A percentile compares a stretch with the other conserved stretches of the same genome.
Conservation (phyloP, 2,329 filamentous ascomycete genomes). For the Sclerotinia subarctica region DNA sequence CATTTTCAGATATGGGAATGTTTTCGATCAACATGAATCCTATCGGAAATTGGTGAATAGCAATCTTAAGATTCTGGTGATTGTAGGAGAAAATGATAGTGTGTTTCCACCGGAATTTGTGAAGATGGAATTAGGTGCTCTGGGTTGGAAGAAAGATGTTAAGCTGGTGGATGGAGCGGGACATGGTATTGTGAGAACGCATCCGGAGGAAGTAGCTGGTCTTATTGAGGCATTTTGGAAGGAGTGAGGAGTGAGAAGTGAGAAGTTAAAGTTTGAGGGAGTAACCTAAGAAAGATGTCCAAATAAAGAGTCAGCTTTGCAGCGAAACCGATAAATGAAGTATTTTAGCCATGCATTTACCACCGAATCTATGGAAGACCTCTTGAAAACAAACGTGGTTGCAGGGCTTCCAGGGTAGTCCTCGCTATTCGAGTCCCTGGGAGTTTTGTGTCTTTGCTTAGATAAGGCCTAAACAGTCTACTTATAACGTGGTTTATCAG, state of each 20-base stretch:
- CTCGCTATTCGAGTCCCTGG: no score
- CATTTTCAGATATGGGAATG: conserved; percentile 46
- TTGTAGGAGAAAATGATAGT: not conserved
- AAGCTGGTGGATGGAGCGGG: not conserved
- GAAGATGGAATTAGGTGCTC: not conserved
- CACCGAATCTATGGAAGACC: no score
- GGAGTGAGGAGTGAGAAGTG: not conserved
- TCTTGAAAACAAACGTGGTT: no score
- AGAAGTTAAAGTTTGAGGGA: not conserved
- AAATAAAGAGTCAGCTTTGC: not conserved
- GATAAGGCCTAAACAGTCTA: no score
- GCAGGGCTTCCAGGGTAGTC: no score
- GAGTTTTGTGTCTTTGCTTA: no score
- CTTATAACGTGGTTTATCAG: no score
- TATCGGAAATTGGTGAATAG: not conserved
- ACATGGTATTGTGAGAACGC: not conserved
- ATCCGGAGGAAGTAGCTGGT: not conserved
- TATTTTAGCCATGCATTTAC: not conserved
- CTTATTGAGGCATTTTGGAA: not conserved
- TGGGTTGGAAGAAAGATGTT: not conserved
- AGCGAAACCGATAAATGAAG: not conserved
- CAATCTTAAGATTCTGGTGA: not conserved
- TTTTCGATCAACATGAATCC: conserved; percentile 38
- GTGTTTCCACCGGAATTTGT: not conserved
- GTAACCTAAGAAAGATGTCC: not conserved